These are phyloP conservation scores for Didymella sp. DNA, from an alignment of 2,329 filamentous ascomycete species.

Conservation along the genomic window DNA sequence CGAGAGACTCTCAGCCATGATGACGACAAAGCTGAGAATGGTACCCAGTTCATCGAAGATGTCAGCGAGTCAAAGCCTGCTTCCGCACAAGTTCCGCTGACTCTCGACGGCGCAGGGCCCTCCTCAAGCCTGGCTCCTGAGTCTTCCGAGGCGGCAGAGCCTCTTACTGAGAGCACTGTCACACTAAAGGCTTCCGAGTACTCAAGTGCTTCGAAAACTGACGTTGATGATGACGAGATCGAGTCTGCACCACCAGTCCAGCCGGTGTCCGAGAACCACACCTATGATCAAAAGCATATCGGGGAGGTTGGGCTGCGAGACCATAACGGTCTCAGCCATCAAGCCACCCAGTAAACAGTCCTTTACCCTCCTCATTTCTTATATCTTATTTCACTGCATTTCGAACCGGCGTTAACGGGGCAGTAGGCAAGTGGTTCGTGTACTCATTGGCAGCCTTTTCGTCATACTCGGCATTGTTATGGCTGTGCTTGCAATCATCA, in stretches of 20 bases:
- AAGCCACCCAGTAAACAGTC: slow-evolving; percentile 40
- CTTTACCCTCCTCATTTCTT: neutral
- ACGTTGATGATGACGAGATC: slow-evolving; percentile 39
- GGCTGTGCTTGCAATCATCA: slow-evolving; percentile 8
- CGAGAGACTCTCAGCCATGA: slow-evolving; percentile 79
- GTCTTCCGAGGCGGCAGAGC: slow-evolving; percentile 6
- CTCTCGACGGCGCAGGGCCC: slow-evolving; percentile 3
- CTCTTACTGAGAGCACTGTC: slow-evolving; percentile 32
- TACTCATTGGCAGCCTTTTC: slow-evolving; percentile 18
- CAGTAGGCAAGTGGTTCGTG: slow-evolving; percentile 13
- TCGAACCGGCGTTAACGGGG: slow-evolving; percentile 23
- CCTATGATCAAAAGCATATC: slow-evolving; percentile 46
- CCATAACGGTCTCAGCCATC: slow-evolving; percentile 28
- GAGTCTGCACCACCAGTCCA: slow-evolving; percentile 35
- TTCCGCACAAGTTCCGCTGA: neutral
- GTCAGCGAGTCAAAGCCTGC: slow-evolving; percentile 22
- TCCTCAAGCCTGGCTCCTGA: neutral
- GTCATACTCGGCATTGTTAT: slow-evolving; percentile 4
- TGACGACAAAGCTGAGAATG: slow-evolving; percentile 51
- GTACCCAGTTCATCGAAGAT: slow-evolving; percentile 52
- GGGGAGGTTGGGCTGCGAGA: slow-evolving; percentile 43
- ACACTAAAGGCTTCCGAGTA: slow-evolving; percentile 37
- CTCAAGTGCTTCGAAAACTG: slow-evolving; percentile 10
- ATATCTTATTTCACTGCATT: slow-evolving; percentile 8
- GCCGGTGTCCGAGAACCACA: slow-evolving; percentile 25